These are phyloP conservation scores for Neonectria ditissima DNA, from an alignment of 2,329 filamentous ascomycete genomes.

Conservation along the genomic window DNA sequence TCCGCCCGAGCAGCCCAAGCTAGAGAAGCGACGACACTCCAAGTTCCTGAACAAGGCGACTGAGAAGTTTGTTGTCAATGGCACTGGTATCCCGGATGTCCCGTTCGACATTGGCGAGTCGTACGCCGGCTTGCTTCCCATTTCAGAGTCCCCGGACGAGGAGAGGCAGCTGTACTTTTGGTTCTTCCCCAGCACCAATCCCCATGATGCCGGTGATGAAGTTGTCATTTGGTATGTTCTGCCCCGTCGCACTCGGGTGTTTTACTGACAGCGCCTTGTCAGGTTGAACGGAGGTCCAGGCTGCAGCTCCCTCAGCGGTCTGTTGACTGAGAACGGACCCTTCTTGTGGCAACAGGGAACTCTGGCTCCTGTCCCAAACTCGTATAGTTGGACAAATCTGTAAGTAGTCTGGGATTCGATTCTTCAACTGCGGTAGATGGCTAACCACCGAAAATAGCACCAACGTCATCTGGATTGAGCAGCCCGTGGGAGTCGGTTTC, in stretches of 20 bases:
- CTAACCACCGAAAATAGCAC: conserved; percentile 53
- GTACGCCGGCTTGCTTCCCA: conserved; percentile 72
- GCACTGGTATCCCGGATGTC: conserved; percentile 74
- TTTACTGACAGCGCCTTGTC: conserved; percentile 64
- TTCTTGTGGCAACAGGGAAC: conserved; percentile 80
- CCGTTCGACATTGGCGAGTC: conserved; percentile 76
- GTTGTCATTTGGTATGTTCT: conserved; percentile 67
- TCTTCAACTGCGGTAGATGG: rapidly evolving
- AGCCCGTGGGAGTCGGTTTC: conserved; percentile 76
- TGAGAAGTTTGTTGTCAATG: conserved; percentile 69
- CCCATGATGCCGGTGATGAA: conserved; percentile 64
- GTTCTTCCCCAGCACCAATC: conserved; percentile 72
- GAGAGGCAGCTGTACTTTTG: conserved; percentile 71
- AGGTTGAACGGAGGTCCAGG: conserved; percentile 56
- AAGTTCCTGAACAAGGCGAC: conserved; percentile 40
- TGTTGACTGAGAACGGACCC: conserved; percentile 83
- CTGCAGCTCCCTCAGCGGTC: conserved; percentile 41
- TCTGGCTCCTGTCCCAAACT: conserved; percentile 71
- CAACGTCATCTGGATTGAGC: conserved; percentile 82
- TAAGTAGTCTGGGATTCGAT: not conserved
- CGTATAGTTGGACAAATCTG: conserved; percentile 80
- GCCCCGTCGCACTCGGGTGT: not conserved
- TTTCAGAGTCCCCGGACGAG: conserved; percentile 62
- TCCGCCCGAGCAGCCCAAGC: conserved; percentile 7
- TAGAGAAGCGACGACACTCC: conserved; percentile 29